Evolutionary conservation across 2,329 filamentous ascomycete genomes (phyloP).

Genomic region (Penicillium expansum): DNA sequence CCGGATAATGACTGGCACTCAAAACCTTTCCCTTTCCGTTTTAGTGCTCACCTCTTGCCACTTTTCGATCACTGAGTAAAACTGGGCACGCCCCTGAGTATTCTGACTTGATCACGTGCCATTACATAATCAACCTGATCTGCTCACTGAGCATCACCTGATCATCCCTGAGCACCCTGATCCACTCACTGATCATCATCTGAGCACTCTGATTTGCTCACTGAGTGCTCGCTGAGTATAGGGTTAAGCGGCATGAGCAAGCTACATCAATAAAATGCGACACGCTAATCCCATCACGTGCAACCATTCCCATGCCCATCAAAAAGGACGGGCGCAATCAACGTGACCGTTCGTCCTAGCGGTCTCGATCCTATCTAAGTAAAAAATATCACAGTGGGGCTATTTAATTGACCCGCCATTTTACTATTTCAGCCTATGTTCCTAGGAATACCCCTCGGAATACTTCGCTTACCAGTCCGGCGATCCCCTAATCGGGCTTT

Average conservation of each 20-base stretch:
- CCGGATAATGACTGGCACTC: background rate
- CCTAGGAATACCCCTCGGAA: background rate
- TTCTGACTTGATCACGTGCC: background rate
- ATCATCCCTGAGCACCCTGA: background rate
- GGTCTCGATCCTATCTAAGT: background rate
- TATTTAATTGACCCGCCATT: background rate
- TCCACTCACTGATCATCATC: too few species aligned
- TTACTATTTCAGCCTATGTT: background rate
- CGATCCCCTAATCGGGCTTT: background rate
- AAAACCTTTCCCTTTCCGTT: background rate
- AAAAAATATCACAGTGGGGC: background rate
- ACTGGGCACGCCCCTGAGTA: background rate
- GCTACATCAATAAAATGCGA: constrained; percentile 3
- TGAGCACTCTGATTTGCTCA: too few species aligned
- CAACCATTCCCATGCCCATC: background rate
- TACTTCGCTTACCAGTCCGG: background rate
- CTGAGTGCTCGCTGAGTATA: background rate
- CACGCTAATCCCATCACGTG: background rate
- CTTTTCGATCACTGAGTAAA: background rate
- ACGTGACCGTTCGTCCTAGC: background rate
- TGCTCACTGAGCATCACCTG: background rate
- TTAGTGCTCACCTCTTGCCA: background rate
- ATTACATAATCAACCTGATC: background rate
- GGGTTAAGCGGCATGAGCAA: background rate
- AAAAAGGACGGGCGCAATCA: background rate